phyloP scores from a whole-genome alignment of 169 alveolate species.

The Plasmodium cynomolgi region DNA sequence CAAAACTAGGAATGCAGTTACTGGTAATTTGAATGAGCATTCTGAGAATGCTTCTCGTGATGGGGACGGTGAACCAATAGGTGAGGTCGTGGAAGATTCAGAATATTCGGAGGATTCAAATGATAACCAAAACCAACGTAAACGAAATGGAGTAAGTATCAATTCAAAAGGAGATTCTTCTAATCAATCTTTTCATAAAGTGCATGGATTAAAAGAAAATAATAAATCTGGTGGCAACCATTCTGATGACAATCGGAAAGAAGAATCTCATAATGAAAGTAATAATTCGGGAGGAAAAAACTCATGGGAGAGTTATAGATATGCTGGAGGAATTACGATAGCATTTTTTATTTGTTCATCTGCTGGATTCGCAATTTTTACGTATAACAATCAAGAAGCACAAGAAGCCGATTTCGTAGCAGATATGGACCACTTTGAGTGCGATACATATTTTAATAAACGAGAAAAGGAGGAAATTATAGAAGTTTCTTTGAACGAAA shows the following conservation, averaged over 20 bases:
- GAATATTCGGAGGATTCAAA: neutral
- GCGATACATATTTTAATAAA: neutral
- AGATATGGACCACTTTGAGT: neutral
- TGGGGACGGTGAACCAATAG: neutral
- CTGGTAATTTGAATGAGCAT: neutral
- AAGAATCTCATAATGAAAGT: neutral
- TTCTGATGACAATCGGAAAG: neutral
- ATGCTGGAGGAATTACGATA: constrained; percentile 19
- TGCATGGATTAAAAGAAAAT: neutral
- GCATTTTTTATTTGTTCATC: constrained; percentile 8
- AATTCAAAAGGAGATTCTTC: neutral
- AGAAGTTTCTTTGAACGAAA: constrained; percentile 13
- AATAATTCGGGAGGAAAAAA: neutral
- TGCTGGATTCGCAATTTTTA: constrained; percentile 4
- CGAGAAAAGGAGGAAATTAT: constrained; percentile 9
- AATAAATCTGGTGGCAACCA: neutral
- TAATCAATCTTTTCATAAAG: neutral
- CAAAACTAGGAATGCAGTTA: neutral
- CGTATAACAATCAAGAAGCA: neutral
- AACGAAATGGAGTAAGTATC: neutral
- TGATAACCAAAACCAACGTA: neutral
- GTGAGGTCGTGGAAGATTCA: neutral
- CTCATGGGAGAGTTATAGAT: neutral
- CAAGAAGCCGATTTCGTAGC: constrained; percentile 6
- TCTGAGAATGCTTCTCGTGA: neutral